Base-by-base conservation (phyloP, 345 rosid species). In the Carallia pectinifolia region DNA sequence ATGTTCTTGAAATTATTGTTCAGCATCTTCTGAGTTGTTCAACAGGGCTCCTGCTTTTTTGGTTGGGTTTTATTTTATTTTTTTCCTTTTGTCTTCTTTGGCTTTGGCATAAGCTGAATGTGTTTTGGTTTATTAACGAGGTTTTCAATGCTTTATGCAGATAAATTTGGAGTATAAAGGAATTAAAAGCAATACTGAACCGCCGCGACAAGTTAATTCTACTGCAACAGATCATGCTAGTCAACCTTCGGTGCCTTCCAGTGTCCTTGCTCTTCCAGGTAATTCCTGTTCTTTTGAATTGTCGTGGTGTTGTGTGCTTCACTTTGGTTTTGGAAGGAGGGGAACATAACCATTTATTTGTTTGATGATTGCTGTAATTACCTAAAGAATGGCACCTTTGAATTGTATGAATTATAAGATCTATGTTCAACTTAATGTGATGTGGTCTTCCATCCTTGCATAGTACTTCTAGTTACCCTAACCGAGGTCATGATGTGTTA, bases 251-350 rank as follows among this genome's bases (percentile, higher is more conserved):
- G 85, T 70, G 6, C 58, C 90, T 61, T 84, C 90, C 18, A 82
- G 70, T 72, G 82, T 73, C 64, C 97, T 95, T 70, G 84, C 96
- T 30, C 96, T 95, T 64, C 56, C 96, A 58, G 97, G 98, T 91
- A 74, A 47, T 19, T 3, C 27, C 63, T 53, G 63, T 61, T 64
- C 17, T 63, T 17, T 16, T 3, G 60, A 3, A 30, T 56, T 55
- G 13, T 55, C 16, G 5, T 55, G 23, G 59, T 55, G 19, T 8
- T 23, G 13, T 23, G 13, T 55, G 59, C 2, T 55, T 40, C 10
- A 40, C 10, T 9, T 0, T 2, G 47, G 13, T 3, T 3, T 0
- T 12, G 48, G 48, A 15, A 5, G 8, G 48, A n/a, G 15, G 48
- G 48, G 1, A 12, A 40, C 48, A 1, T 1, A 9, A 10, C 15